Base-by-base conservation (phyloP, 1,139 yeast species). In the Magnusiomyces tetraspermus region DNA sequence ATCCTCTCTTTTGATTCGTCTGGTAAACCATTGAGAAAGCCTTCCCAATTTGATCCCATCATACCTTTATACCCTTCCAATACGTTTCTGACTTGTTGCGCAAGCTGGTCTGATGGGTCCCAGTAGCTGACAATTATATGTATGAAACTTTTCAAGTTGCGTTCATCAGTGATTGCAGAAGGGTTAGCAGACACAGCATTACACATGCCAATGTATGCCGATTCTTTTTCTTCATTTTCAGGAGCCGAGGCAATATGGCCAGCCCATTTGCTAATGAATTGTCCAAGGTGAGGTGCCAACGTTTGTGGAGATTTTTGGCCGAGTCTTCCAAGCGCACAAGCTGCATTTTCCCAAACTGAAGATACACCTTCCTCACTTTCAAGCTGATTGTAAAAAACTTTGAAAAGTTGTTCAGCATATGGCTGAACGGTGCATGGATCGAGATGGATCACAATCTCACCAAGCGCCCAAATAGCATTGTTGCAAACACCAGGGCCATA, bases 401-500 rank as follows among this genome's bases (percentile, higher is more conserved):
- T 76, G 51, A 85, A 74, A 56, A 87, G 69, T 42, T 62, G 63
- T 57, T 82, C 83, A 47, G 73, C 72, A 64, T 78, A 85, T n/a
- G 83, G 83, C 50, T 75, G 74, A 10, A 33, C 26, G 15, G 33
- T 30, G n/a, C n/a, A n/a, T 44, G 58, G 53, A 6, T 65, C 66
- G 30, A 83, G 65, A 58, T 87, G 77, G 62, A 89, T 73, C 1
- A 86, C 74, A 41, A 94, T 79, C 67, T 92, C 96, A 37, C 98
- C 98, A 21, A 86, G 71, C 1, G 96, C 79, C 98, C 98, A 92
- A 50, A 88, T 82, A 0, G 97, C 95, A 68, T 92, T 92, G 66
- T 89, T 87, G 67, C 83, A 78, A 49, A 86, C 83, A 21, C 92
- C 78, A n/a, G 73, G 76, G 11, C 61, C 58, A 28, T 49, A 54